Evolutionary conservation across 192 early-diverging fungal genomes (phyloP).

Genomic region (Linnemannia exigua): DNA sequence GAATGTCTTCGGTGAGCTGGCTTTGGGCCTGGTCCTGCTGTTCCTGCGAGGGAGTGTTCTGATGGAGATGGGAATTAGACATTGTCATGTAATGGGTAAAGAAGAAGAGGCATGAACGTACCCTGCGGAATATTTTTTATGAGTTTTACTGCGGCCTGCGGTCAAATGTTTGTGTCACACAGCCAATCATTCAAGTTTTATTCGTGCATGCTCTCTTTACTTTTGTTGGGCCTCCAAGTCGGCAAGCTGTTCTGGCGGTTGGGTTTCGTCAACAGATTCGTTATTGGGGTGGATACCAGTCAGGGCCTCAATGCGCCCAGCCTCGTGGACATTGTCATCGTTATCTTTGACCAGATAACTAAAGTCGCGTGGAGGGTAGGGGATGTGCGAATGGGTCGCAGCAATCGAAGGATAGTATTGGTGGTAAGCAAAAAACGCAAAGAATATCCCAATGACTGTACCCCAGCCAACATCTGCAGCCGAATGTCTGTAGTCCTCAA

Average conservation of each 20-base stretch:
- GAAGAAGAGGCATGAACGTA: background rate
- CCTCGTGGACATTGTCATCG: constrained; percentile 11
- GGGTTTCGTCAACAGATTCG: constrained; percentile 29
- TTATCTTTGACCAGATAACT: constrained; percentile 29
- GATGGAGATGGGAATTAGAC: background rate
- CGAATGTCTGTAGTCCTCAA: constrained; percentile 76
- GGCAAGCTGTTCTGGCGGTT: background rate
- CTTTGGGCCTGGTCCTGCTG: background rate
- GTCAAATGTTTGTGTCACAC: background rate
- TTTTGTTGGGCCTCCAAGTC: constrained; percentile 9
- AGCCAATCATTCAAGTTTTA: background rate
- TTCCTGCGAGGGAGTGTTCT: background rate
- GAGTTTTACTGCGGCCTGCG: background rate
- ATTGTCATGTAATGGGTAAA: background rate
- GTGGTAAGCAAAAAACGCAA: constrained; percentile 75
- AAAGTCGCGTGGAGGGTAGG: constrained; percentile 33
- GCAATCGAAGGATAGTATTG: constrained; percentile 74
- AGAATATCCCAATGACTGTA: constrained; percentile 67
- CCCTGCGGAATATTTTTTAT: background rate
- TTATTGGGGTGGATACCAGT: constrained; percentile 38
- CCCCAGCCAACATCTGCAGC: constrained; percentile 77
- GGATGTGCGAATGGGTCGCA: constrained; percentile 19
- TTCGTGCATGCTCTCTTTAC: background rate
- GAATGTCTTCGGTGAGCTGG: background rate
- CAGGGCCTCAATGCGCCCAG: constrained; percentile 23